Evolutionary conservation across 2,329 filamentous ascomycete species (phyloP).

Genomic region (Hypoxylon sp.): DNA sequence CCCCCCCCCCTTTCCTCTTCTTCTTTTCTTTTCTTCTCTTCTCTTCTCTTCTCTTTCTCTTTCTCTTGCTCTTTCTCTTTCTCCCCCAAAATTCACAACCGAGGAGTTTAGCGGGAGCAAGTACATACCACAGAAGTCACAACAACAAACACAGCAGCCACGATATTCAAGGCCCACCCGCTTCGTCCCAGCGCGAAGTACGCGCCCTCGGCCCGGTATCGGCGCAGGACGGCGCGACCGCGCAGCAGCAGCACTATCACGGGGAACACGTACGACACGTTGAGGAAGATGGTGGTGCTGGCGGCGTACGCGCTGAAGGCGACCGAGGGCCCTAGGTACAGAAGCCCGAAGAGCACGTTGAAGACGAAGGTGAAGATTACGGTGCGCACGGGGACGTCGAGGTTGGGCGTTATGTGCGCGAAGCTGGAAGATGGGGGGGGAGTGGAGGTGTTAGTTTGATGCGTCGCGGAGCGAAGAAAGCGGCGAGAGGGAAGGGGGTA

Average conservation of each 20-base stretch:
- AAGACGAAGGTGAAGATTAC: conserved; percentile 61
- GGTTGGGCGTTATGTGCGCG: conserved; percentile 56
- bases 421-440: conserved; percentile 45
- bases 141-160: conserved; percentile 57
- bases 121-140: conserved; percentile 56
- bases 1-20: too few species aligned
- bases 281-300: conserved; percentile 62
- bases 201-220: conserved; percentile 49
- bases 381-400: conserved; percentile 61
- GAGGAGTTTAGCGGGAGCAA: not conserved
- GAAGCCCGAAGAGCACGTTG: conserved; percentile 62
- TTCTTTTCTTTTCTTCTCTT: too few species aligned
- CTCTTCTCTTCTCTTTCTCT: too few species aligned
- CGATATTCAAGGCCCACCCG: conserved; percentile 54
- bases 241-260: conserved; percentile 58
- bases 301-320: conserved; percentile 64
- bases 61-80: too few species aligned
- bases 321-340: conserved; percentile 63
- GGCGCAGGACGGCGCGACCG: conserved; percentile 54
- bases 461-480: not conserved
- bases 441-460: not conserved
- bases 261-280: conserved; percentile 63
- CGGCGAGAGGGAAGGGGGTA: conserved; percentile 13
- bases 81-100: not conserved
- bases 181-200: conserved; percentile 53